Evolutionary conservation across 371 early-diverging fungal species (phyloP).

Genomic region (Mortierella sp.): DNA sequence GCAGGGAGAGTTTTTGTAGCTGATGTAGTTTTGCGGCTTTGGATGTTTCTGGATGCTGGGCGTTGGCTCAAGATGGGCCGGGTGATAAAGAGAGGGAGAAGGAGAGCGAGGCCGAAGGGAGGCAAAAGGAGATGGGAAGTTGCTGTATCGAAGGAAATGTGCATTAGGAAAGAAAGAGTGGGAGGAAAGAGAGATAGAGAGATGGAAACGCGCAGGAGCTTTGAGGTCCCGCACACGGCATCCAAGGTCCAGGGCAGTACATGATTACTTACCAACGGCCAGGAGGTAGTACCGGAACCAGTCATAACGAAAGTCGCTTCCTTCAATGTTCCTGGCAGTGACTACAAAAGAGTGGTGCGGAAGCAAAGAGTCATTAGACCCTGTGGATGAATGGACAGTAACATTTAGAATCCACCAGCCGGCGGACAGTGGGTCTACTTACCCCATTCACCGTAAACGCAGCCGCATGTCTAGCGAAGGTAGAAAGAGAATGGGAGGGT

Average conservation of each 20-base stretch:
- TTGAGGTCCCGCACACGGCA: too few species aligned
- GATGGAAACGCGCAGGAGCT: too few species aligned
- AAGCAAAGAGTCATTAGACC: neutral
- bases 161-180: neutral
- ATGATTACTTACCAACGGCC: slow-evolving; percentile 26
- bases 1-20: neutral
- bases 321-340: slow-evolving; percentile 17
- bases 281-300: slow-evolving; percentile 45
- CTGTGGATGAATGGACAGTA: neutral
- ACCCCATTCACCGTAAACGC: slow-evolving; percentile 28
- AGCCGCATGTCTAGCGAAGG: slow-evolving; percentile 24
- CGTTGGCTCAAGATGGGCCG: neutral
- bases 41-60: neutral
- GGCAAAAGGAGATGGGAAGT: too few species aligned
- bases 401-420: neutral
- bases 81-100: too few species aligned
- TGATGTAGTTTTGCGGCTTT: neutral
- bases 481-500: neutral
- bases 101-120: too few species aligned
- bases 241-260: too few species aligned
- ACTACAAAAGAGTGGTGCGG: slow-evolving; percentile 7
- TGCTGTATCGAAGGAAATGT: neutral
- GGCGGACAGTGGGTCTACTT: slow-evolving; percentile 14
- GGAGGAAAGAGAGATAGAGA: neutral
- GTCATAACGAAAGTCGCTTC: slow-evolving; percentile 11